Percentiles rank a stretch among this genome's conserved stretches.
phyloP scores from a whole-genome alignment of 2,329 filamentous ascomycete genomes.

The Penicillium sp. region DNA sequence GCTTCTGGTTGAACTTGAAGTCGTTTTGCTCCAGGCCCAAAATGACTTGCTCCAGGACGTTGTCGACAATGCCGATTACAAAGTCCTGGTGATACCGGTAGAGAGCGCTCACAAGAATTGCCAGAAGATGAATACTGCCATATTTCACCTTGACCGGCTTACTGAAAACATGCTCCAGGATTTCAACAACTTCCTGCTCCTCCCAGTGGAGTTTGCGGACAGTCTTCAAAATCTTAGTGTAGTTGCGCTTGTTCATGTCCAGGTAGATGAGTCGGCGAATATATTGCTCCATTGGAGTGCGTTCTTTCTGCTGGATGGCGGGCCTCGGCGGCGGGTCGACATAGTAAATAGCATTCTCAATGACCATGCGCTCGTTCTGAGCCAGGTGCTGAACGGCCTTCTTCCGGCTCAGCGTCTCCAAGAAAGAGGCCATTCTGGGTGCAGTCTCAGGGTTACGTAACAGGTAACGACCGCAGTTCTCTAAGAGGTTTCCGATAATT shows the following conservation, averaged over 20 bases:
- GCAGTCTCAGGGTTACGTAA: slow-evolving; percentile 89
- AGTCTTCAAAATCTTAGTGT: slow-evolving; percentile 90
- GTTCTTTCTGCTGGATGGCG: slow-evolving; percentile 94
- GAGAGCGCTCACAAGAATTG: slow-evolving; percentile 81
- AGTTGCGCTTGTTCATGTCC: slow-evolving; percentile 90
- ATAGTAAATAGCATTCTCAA: slow-evolving; percentile 97
- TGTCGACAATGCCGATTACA: slow-evolving; percentile 86
- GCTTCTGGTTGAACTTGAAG: slow-evolving; percentile 93
- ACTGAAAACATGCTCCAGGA: slow-evolving; percentile 87
- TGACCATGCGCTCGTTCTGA: slow-evolving; percentile 94
- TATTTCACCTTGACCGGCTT: slow-evolving; percentile 98
- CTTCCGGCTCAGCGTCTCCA: slow-evolving; percentile 93
- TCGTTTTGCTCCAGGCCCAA: slow-evolving; percentile 92
- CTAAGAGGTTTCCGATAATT: slow-evolving; percentile 91
- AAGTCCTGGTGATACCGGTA: slow-evolving; percentile 92
- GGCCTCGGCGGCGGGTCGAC: slow-evolving; percentile 92
- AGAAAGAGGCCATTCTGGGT: slow-evolving; percentile 86
- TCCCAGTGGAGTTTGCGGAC: slow-evolving; percentile 97
- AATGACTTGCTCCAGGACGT: slow-evolving; percentile 81
- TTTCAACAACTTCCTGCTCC: slow-evolving; percentile 77
- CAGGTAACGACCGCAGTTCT: slow-evolving; percentile 93
- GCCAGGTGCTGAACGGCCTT: slow-evolving; percentile 94
- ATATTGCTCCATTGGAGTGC: slow-evolving; percentile 88
- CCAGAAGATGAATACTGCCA: slow-evolving; percentile 90
- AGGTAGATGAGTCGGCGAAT: slow-evolving; percentile 89